Evolutionary conservation across 1,139 yeast species (phyloP).

Genomic region (Debaryomyces fabryi): DNA sequence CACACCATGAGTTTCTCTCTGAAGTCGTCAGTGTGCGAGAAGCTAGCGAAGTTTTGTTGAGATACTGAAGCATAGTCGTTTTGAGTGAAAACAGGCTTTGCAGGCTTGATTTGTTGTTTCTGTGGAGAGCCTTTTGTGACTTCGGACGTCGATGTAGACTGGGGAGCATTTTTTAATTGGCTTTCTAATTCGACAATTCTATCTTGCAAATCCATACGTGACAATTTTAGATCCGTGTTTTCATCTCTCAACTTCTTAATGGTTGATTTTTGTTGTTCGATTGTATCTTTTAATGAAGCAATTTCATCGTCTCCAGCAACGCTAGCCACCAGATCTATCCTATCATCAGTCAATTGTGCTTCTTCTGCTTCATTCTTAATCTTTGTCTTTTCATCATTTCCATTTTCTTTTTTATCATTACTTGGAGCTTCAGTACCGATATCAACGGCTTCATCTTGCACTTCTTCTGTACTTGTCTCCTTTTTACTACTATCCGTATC

Average conservation of each 20-base stretch:
- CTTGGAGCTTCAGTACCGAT: constrained; percentile 12
- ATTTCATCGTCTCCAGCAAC: constrained; percentile 30
- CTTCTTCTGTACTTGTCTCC: constrained; percentile 12
- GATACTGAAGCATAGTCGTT: constrained; percentile 40
- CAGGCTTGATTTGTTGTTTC: constrained; percentile 24
- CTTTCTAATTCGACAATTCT: constrained; percentile 31
- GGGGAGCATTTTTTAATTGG: constrained; percentile 17
- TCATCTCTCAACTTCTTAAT: constrained; percentile 45
- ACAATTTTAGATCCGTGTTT: constrained; percentile 46
- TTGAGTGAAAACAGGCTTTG: constrained; percentile 37
- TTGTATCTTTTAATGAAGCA: constrained; percentile 26
- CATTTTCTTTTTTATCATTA: constrained; percentile 9
- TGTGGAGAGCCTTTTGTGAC: constrained; percentile 12
- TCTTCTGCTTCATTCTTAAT: constrained; percentile 9
- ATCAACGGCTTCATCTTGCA: constrained; percentile 16
- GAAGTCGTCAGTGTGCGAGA: constrained; percentile 35
- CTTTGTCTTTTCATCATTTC: constrained; percentile 9
- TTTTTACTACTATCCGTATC: constrained; percentile 3
- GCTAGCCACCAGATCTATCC: constrained; percentile 1
- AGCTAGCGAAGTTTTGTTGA: constrained; percentile 28
- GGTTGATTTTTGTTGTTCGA: constrained; percentile 38
- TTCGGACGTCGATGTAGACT: constrained; percentile 5
- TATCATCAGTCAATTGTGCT: constrained; percentile 8
- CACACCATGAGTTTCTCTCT: constrained; percentile 56
- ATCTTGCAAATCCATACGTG: constrained; percentile 51